Evolutionary conservation across 169 alveolate genomes (phyloP), one percentile per base, ranked within the genome.

Genomic region (Amoebophrya sp.): DNA sequence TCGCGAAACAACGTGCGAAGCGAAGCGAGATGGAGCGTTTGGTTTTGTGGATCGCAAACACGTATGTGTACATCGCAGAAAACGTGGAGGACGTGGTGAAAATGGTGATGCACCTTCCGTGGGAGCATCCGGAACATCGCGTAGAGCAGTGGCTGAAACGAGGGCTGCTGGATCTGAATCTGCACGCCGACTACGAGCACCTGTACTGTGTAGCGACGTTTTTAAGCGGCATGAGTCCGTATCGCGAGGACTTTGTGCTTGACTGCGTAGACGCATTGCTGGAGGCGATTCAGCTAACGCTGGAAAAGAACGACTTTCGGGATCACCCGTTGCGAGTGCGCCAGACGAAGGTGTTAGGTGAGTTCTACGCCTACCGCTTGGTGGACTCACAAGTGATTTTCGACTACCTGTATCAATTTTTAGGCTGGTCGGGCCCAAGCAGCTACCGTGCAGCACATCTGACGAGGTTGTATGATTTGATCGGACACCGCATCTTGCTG

Each of bases 121-220:
- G 83, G 83, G n/a, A 65, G 12, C 38, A 65, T 1, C 33, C 18
- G 36, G 83, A 1, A 36, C 2, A 1, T 18, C 3, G n/a, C 33
- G 83, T 65, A 0, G 36, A 6, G 83, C 10, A 1, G 33, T 65
- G 83, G 83, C 83, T 65, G 83, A 65, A 65, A 36, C 83, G 83
- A 29, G 83, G 36, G 26, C 12, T 65, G 12, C 33, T 65, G 83
- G 83, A 65, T 36, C 33, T 65, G 83, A 65, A 65, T 26, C 83
- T 65, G 83, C 83, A 65, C 83, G 83, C 83, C 33, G 83, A 65
- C 83, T 65, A 65, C 83, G 83, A 65, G 83, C 83, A 65, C 83
- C 83, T 65, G 83, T 65, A 18, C 33, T 65, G 83, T 36, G 33
- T 65, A 10, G 83, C 83, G 83, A 1, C 2, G 33, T 65, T 65